Evolutionary conservation across 805 yeast genomes (phyloP).

Genomic region (Babjeviella inositovora): DNA sequence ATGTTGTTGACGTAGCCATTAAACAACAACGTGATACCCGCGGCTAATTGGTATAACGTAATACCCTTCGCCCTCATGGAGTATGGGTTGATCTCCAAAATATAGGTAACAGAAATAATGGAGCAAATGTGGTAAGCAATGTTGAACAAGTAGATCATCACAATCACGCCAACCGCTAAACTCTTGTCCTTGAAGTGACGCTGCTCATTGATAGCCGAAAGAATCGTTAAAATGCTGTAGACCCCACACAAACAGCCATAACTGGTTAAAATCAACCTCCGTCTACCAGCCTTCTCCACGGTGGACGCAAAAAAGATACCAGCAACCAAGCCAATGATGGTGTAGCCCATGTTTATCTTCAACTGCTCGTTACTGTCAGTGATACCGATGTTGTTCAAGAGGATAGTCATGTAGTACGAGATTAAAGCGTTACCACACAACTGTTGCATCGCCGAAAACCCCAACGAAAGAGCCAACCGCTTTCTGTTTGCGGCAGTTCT

Average conservation of each 20-base stretch:
- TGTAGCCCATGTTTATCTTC: constrained; percentile 29
- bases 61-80: constrained; percentile 10
- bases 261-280: constrained; percentile 16
- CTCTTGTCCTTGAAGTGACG: constrained; percentile 19
- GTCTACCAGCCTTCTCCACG: constrained; percentile 21
- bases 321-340: constrained; percentile 13
- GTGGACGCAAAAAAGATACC: constrained; percentile 10
- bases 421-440: constrained; percentile 35
- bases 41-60: constrained; percentile 6
- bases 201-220: constrained; percentile 28
- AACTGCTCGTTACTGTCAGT: constrained; percentile 25
- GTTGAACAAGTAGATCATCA: constrained; percentile 32
- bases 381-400: constrained; percentile 35
- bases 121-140: constrained; percentile 18
- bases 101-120: constrained; percentile 10
- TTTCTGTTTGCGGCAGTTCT: constrained; percentile 20
- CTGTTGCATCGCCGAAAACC: constrained; percentile 21
- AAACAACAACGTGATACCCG: constrained; percentile 6
- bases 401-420: constrained; percentile 31
- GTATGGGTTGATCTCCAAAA: too few relatives aligned
- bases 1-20: constrained; percentile 10
- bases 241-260: constrained; percentile 16
- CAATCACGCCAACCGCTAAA: constrained; percentile 27
- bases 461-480: constrained; percentile 17
- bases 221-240: constrained; percentile 23